Conservation (phyloP, 257 asterid species). For the Misopates orontium region DNA sequence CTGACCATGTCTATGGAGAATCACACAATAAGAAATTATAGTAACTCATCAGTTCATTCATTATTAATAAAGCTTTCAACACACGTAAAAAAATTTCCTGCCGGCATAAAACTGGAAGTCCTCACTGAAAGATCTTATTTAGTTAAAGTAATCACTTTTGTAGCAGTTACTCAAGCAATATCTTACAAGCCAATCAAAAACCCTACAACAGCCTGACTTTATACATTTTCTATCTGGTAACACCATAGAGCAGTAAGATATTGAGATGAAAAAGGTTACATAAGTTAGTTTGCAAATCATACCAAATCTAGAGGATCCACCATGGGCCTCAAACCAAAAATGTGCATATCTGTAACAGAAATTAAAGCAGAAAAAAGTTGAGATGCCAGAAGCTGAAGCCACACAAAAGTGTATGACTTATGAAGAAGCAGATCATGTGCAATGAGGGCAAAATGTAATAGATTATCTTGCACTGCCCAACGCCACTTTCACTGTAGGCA, state of each 20-base stretch:
- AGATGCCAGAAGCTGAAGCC: slow-evolving; percentile 26
- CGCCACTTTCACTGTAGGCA: slow-evolving; percentile 17
- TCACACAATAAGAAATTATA: neutral
- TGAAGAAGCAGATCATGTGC: slow-evolving; percentile 14
- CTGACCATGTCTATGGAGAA: neutral
- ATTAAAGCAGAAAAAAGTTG: slow-evolving; percentile 34
- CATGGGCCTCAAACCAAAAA: slow-evolving; percentile 86
- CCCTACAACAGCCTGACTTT: neutral
- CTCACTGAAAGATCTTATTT: neutral
- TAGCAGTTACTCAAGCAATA: slow-evolving; percentile 26
- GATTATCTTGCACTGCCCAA: slow-evolving; percentile 10
- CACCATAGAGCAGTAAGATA: slow-evolving; percentile 12
- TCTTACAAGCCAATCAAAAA: neutral
- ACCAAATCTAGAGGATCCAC: slow-evolving; percentile 89
- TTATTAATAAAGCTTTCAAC: neutral
- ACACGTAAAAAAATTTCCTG: neutral
- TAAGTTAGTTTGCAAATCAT: slow-evolving; percentile 39
- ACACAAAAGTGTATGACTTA: slow-evolving; percentile 6
- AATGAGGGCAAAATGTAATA: slow-evolving; percentile 8
- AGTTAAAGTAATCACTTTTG: neutral
- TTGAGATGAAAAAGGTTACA: slow-evolving; percentile 21
- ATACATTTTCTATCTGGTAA: neutral
- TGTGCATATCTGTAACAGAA: slow-evolving; percentile 78
- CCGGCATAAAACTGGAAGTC: neutral
- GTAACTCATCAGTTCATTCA: neutral